Percentiles rank a stretch among this genome's conserved stretches.
Conservation (phyloP, 2,329 filamentous ascomycete species). For the Sporothrix brasiliensis region DNA sequence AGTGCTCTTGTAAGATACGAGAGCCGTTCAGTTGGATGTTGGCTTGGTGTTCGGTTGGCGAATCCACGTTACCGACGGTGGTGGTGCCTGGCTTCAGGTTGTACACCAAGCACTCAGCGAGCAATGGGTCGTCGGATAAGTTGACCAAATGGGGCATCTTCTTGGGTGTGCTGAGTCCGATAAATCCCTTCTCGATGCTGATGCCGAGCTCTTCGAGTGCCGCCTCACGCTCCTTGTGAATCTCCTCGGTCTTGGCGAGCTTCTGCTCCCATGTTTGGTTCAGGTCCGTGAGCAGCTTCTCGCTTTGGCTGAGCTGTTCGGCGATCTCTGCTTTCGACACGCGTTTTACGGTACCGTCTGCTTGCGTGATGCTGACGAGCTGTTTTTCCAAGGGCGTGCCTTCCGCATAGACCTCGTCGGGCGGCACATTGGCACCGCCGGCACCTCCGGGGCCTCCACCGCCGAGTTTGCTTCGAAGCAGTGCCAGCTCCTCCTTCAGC, state of each 20-base stretch:
- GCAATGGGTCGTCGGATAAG: constrained; percentile 86
- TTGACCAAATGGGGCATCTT: constrained; percentile 99
- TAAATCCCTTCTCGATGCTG: constrained; percentile 97
- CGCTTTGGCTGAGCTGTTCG: constrained; percentile 92
- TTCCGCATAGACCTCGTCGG: constrained; percentile 85
- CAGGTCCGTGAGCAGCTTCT: constrained; percentile 92
- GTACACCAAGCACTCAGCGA: constrained; percentile 96
- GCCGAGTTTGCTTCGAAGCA: constrained; percentile 83
- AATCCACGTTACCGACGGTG: constrained; percentile 91
- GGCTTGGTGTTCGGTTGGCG: constrained; percentile 70
- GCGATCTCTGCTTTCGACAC: constrained; percentile 98
- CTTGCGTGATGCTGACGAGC: constrained; percentile 87
- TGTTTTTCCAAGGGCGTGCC: constrained; percentile 93
- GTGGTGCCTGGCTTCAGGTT: constrained; percentile 96
- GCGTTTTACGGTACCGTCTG: constrained; percentile 86
- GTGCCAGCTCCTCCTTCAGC: constrained; percentile 87
- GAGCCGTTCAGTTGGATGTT: constrained; percentile 94
- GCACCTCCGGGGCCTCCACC: constrained; percentile 48
- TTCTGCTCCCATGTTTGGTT: constrained; percentile 99
- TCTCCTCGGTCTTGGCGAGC: constrained; percentile 88
- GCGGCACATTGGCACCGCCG: constrained; percentile 53
- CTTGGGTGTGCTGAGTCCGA: constrained; percentile 93
- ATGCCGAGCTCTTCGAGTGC: constrained; percentile 96
- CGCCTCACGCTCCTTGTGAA: constrained; percentile 94
- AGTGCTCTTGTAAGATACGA: constrained; percentile 90